These are phyloP conservation scores for Scedosporium apiospermum DNA, from an alignment of 2,329 filamentous ascomycete genomes.

Conservation along the genomic window DNA sequence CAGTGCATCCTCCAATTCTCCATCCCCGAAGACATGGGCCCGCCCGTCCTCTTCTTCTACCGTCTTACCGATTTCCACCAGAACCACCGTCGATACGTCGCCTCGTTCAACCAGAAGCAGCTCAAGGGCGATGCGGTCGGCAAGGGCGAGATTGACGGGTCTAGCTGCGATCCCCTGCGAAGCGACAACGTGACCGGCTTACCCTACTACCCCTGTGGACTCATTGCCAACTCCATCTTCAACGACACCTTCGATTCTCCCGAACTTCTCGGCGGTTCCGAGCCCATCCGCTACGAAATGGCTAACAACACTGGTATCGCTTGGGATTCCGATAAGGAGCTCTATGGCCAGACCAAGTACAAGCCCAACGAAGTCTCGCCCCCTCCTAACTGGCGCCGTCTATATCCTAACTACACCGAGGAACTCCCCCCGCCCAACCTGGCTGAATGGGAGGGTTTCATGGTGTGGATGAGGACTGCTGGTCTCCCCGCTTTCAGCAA, in stretches of 20 bases:
- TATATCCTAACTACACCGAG: conserved; percentile 62
- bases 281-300: conserved; percentile 58
- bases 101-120: conserved; percentile 76
- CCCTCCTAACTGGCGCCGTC: conserved; percentile 73
- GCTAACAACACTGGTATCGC: conserved; percentile 65
- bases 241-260: conserved; percentile 80
- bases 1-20: conserved; percentile 69
- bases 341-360: conserved; percentile 68
- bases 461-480: conserved; percentile 98
- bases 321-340: conserved; percentile 71
- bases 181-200: conserved; percentile 41
- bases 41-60: conserved; percentile 90
- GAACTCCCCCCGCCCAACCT: conserved; percentile 61
- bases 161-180: conserved; percentile 68
- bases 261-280: conserved; percentile 41
- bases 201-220: conserved; percentile 86
- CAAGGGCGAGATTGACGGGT: conserved; percentile 49
- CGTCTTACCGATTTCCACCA: conserved; percentile 97
- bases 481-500: conserved; percentile 93
- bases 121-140: conserved; percentile 60
- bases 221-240: conserved; percentile 95
- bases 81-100: conserved; percentile 93
- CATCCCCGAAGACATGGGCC: conserved; percentile 67
- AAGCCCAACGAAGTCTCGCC: conserved; percentile 57
- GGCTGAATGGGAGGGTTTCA: conserved; percentile 70